Conservation (phyloP, 2,329 filamentous ascomycete genomes). For the Diplodia sapinea region DNA sequence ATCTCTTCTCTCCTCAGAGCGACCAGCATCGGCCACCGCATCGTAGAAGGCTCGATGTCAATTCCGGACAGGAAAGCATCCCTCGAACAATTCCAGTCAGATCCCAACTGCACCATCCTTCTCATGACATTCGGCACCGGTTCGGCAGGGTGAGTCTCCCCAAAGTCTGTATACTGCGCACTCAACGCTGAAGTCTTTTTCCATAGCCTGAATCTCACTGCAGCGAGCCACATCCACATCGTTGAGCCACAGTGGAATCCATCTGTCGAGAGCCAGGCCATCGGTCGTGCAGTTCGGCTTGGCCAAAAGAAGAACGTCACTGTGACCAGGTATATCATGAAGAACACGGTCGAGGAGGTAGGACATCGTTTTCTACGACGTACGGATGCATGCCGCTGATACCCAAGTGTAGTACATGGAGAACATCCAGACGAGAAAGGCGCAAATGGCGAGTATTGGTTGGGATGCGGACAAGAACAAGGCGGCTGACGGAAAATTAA, state of each 20-base stretch:
- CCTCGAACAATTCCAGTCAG: conserved; percentile 33
- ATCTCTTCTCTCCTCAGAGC: not conserved
- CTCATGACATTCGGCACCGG: conserved; percentile 40
- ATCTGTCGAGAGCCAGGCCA: conserved; percentile 40
- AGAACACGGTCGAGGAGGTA: conserved; percentile 38
- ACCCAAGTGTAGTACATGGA: not conserved
- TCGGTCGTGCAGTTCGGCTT: conserved; percentile 37
- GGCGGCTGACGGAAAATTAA: not conserved
- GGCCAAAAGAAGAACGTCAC: conserved; percentile 38
- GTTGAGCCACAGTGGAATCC: conserved; percentile 44
- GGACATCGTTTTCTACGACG: not conserved
- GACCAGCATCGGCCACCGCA: not conserved
- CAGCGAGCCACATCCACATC: conserved; percentile 36
- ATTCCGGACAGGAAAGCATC: conserved; percentile 33
- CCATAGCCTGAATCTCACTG: conserved; percentile 32
- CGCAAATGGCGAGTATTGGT: not conserved
- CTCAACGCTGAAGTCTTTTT: no score
- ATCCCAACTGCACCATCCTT: conserved; percentile 34
- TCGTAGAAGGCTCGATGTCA: conserved; percentile 35
- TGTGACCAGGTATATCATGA: conserved; percentile 39
- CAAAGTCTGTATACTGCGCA: no score
- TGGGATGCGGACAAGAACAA: not conserved
- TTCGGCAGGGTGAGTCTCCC: conserved; percentile 33
- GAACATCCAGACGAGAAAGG: not conserved
- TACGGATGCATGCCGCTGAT: not conserved